phyloP scores from a whole-genome alignment of 2,329 filamentous ascomycete species.

The Pseudopyricularia javanii region DNA sequence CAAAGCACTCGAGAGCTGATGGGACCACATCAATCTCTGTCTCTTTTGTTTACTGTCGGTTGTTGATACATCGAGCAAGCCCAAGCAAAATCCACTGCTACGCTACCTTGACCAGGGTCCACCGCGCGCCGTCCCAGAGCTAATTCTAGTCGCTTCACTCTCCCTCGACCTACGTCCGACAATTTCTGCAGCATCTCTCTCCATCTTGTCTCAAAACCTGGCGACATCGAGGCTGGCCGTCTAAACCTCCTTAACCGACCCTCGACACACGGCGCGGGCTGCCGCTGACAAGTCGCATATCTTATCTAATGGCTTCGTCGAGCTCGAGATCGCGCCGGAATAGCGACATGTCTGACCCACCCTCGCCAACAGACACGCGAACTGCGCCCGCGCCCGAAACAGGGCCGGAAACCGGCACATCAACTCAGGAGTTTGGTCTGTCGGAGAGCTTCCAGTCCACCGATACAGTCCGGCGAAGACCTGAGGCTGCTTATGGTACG shows the following conservation, averaged over 20 bases:
- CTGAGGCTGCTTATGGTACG: constrained; percentile 45
- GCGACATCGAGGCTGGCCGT: background rate
- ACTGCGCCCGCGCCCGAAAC: constrained; percentile 17
- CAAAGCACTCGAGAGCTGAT: background rate
- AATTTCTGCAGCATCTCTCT: background rate
- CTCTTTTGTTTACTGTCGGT: background rate
- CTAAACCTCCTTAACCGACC: background rate
- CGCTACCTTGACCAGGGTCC: background rate
- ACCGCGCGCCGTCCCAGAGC: background rate
- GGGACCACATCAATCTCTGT: background rate
- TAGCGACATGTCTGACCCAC: background rate
- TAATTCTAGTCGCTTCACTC: background rate
- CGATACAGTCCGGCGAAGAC: constrained; percentile 46
- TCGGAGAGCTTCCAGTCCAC: constrained; percentile 46
- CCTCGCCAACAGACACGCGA: constrained; percentile 4
- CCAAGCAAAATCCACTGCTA: background rate
- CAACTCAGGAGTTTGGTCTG: constrained; percentile 28
- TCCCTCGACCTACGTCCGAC: background rate
- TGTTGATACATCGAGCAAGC: background rate
- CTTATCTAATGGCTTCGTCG: background rate
- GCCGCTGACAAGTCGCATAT: background rate
- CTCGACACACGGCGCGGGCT: background rate
- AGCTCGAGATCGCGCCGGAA: constrained; percentile 1
- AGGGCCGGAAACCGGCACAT: constrained; percentile 8
- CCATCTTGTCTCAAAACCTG: background rate